Conservation (phyloP, 2,329 filamentous ascomycete species). For the Neonectria faginata region DNA sequence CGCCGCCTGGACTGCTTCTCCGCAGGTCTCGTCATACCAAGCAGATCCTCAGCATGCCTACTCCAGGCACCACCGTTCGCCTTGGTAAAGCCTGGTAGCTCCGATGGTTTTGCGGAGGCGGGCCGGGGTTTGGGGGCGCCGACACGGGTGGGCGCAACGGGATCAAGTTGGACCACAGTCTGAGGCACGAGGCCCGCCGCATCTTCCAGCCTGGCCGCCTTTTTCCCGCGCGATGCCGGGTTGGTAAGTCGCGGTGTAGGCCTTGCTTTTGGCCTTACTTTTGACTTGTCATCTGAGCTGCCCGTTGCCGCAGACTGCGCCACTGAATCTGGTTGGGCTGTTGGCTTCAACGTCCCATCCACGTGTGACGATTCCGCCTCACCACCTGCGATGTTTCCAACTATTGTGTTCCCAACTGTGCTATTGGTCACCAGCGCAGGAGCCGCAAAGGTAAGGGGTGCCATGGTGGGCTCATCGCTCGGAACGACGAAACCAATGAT, state of each 20-base stretch:
- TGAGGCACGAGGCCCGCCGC: constrained; percentile 62
- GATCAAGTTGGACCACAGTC: constrained; percentile 53
- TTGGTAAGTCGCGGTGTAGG: constrained; percentile 52
- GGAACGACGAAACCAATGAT: constrained; percentile 56
- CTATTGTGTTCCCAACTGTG: not conserved
- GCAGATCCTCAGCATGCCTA: constrained; percentile 74
- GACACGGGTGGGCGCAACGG: constrained; percentile 34
- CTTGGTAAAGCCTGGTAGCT: constrained; percentile 59
- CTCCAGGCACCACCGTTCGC: constrained; percentile 75
- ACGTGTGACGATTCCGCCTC: constrained; percentile 9
- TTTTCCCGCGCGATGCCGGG: constrained; percentile 64
- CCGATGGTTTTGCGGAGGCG: constrained; percentile 19
- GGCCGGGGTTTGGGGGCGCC: constrained; percentile 8
- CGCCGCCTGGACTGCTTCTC: constrained; percentile 24
- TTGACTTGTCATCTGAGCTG: constrained; percentile 21
- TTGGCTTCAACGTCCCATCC: constrained; percentile 1
- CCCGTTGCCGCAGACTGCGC: constrained; percentile 8
- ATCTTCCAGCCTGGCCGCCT: constrained; percentile 64
- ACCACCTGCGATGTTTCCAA: constrained; percentile 11
- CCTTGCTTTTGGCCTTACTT: constrained; percentile 11
- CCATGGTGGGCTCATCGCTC: constrained; percentile 27
- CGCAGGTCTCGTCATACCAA: constrained; percentile 69
- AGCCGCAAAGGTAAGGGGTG: constrained; percentile 2
- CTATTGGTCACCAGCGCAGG: not conserved
- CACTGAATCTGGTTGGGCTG: constrained; percentile 5